These are phyloP conservation scores for Peniophora sp. DNA, from an alignment of 1,284 basidiomycete genomes.

Conservation along the genomic window DNA sequence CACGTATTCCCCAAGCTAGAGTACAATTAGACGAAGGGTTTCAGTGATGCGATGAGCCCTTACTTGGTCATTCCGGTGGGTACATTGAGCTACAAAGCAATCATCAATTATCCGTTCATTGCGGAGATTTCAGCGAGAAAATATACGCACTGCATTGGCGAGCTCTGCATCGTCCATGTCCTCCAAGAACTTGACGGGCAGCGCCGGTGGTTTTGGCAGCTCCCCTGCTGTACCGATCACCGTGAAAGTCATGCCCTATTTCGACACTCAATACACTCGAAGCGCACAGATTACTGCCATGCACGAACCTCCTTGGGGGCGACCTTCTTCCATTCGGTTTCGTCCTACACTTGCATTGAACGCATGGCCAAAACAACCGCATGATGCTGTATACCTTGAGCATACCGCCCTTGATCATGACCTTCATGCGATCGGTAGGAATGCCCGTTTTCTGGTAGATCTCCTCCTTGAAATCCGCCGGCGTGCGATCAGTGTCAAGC, in stretches of 20 bases:
- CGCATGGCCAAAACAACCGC: not conserved
- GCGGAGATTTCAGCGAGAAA: conserved; percentile 1
- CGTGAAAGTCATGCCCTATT: conserved; percentile 71
- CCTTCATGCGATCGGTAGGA: conserved; percentile 89
- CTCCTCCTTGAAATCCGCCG: conserved; percentile 73
- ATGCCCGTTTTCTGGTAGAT: conserved; percentile 83
- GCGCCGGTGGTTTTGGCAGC: conserved; percentile 79
- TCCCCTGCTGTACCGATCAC: conserved; percentile 92
- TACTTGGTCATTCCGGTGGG: conserved; percentile 64
- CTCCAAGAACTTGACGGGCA: conserved; percentile 78
- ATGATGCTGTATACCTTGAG: conserved; percentile 58
- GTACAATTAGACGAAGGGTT: conserved; percentile 22
- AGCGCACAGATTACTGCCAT: conserved; percentile 1
- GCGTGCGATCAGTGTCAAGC: conserved; percentile 64
- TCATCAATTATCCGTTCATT: not conserved
- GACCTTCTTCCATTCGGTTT: conserved; percentile 79
- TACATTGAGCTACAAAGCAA: conserved; percentile 40
- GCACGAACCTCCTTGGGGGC: conserved; percentile 65
- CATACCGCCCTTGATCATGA: conserved; percentile 93
- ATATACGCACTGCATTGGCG: conserved; percentile 63
- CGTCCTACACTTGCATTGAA: conserved; percentile 47
- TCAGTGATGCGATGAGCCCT: conserved; percentile 23
- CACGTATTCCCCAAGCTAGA: conserved; percentile 75
- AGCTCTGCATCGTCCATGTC: conserved; percentile 84
- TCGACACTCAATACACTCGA: not conserved